phyloP scores from a whole-genome alignment of 1,139 yeast genomes.

The Saccharomyces hybrid region DNA sequence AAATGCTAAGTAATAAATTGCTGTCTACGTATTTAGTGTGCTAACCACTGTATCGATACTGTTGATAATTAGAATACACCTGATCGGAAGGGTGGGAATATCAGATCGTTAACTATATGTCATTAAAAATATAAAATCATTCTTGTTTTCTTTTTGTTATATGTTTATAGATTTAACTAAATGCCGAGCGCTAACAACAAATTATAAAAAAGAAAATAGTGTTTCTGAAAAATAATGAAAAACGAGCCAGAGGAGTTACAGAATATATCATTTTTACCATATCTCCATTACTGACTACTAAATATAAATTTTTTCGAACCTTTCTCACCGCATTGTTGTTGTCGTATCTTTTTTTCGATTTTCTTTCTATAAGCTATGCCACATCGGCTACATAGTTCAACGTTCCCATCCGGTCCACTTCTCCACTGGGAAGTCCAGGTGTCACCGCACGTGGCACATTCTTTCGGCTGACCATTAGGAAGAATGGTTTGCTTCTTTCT shows the following conservation, averaged over 20 bases:
- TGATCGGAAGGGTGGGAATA: too few relatives aligned
- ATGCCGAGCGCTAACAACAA: too few relatives aligned
- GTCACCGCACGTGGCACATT: background rate
- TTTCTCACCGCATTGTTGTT: background rate
- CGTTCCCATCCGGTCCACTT: background rate
- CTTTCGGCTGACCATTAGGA: background rate
- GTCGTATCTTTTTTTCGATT: background rate
- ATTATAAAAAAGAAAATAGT: background rate
- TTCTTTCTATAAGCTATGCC: background rate
- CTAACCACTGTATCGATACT: too few relatives aligned
- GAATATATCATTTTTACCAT: background rate
- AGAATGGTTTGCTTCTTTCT: slow-evolving; percentile 13
- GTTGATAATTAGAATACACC: too few relatives aligned
- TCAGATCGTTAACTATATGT: too few relatives aligned
- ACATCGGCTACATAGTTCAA: background rate
- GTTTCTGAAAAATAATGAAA: too few relatives aligned
- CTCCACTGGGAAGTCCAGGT: slow-evolving; percentile 1
- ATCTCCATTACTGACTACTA: background rate
- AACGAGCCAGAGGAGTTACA: too few relatives aligned
- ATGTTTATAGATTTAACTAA: too few relatives aligned
- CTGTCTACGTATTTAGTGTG: too few relatives aligned
- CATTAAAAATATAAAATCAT: too few relatives aligned
- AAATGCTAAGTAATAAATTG: too few relatives aligned
- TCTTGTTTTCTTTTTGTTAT: too few relatives aligned
- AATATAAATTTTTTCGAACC: background rate